phyloP scores from a whole-genome alignment of 306 rosid genomes.

The Trifolium fragiferum region DNA sequence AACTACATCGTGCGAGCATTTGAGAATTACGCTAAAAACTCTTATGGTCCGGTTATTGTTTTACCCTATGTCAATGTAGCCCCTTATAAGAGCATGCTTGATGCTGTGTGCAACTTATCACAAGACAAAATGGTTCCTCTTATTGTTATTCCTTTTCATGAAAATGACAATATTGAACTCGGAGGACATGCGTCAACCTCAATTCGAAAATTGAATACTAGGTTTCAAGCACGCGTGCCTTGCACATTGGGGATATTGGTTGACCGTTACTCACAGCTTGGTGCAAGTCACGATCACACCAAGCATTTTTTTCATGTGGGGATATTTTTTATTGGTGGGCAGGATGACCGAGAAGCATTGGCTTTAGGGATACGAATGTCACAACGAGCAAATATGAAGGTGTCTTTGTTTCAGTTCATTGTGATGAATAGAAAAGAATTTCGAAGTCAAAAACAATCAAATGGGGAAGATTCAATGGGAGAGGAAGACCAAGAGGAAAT shows the following conservation, averaged over 20 bases:
- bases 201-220: constrained; percentile 48
- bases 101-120: constrained; percentile 44
- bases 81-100: constrained; percentile 63
- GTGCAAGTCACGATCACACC: background rate
- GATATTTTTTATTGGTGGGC: constrained; percentile 58
- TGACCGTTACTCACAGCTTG: constrained; percentile 43
- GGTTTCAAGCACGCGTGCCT: constrained; percentile 40
- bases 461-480: background rate
- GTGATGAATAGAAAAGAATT: background rate
- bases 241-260: constrained; percentile 73
- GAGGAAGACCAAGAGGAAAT: constrained; percentile 14
- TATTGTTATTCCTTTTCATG: constrained; percentile 58
- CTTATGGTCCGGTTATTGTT: constrained; percentile 41
- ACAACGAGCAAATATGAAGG: background rate
- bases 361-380: constrained; percentile 56
- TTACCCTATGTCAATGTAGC: constrained; percentile 54
- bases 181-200: background rate
- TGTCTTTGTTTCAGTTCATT: constrained; percentile 44
- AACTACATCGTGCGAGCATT: constrained; percentile 62
- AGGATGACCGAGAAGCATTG: constrained; percentile 63
- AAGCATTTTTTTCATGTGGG: constrained; percentile 44
- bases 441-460: too few relatives aligned
- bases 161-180: constrained; percentile 32
- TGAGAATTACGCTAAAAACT: constrained; percentile 52
- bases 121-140: constrained; percentile 51